These are phyloP conservation scores for Tephrocybe sp. DNA, from an alignment of 768 basidiomycete genomes.

Conservation along the genomic window DNA sequence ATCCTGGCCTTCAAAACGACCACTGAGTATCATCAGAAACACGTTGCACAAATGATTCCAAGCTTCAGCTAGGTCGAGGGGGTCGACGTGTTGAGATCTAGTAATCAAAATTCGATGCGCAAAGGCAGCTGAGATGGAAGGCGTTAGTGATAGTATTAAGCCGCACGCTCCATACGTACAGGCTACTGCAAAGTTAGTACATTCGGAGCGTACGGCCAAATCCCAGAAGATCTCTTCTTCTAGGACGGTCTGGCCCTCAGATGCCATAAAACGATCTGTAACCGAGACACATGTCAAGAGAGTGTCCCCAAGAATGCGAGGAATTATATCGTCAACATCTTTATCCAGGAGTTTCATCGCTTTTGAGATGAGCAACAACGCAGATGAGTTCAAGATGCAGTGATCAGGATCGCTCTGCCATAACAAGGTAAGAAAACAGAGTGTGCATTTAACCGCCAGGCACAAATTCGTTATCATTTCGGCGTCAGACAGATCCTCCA, in stretches of 20 bases:
- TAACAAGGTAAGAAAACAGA: constrained; percentile 35
- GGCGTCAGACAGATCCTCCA: neutral
- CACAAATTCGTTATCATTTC: constrained; percentile 10
- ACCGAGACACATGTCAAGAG: constrained; percentile 35
- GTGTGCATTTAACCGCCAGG: constrained; percentile 19
- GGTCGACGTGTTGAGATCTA: constrained; percentile 22
- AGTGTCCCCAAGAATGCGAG: constrained; percentile 29
- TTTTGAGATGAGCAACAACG: constrained; percentile 14
- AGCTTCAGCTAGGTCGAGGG: constrained; percentile 46
- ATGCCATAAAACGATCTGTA: neutral
- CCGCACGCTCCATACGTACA: constrained; percentile 26
- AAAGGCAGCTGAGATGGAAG: constrained; percentile 40
- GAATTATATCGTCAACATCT: neutral
- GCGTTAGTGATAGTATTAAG: neutral
- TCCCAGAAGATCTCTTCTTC: constrained; percentile 39
- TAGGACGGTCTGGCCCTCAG: constrained; percentile 16
- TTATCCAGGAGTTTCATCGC: constrained; percentile 4
- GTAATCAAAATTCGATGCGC: constrained; percentile 40
- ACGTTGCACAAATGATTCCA: constrained; percentile 56
- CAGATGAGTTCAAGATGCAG: constrained; percentile 3
- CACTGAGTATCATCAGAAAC: constrained; percentile 47
- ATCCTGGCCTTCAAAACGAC: constrained; percentile 43
- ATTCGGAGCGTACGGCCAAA: constrained; percentile 26
- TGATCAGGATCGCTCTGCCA: constrained; percentile 27
- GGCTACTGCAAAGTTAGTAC: constrained; percentile 35